A percentile compares a stretch with the other conserved stretches of the same genome.
phyloP scores from a whole-genome alignment of 2,329 filamentous ascomycete species.

The Alternaria angustiovoidea region DNA sequence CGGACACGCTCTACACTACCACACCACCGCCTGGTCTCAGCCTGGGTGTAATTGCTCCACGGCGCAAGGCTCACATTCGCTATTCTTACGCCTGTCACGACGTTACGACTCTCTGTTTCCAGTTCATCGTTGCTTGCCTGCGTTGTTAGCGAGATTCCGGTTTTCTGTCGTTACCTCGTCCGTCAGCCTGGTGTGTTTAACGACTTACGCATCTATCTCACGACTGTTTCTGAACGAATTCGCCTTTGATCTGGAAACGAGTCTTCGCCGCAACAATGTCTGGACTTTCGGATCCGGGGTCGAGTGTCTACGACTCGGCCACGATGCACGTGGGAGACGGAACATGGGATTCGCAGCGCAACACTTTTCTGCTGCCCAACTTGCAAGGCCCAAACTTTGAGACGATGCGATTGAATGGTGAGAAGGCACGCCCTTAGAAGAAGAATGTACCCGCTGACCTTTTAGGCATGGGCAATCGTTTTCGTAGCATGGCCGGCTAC shows the following conservation, averaged over 20 bases:
- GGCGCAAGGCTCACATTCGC: constrained; percentile 21
- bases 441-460: constrained; percentile 20
- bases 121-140: constrained; percentile 18
- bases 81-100: constrained; percentile 40
- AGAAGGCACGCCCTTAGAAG: not conserved
- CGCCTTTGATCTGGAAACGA: not conserved
- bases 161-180: constrained; percentile 16
- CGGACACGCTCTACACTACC: constrained; percentile 41
- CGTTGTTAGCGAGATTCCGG: constrained; percentile 17
- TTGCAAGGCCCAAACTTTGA: constrained; percentile 78
- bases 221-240: constrained; percentile 5
- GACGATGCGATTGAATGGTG: constrained; percentile 86
- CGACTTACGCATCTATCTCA: constrained; percentile 17
- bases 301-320: constrained; percentile 75
- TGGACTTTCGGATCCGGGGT: constrained; percentile 72
- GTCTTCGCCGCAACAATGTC: constrained; percentile 34
- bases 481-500: constrained; percentile 73
- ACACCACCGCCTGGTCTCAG: constrained; percentile 25
- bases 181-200: constrained; percentile 9
- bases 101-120: constrained; percentile 36
- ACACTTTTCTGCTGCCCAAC: constrained; percentile 80
- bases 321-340: constrained; percentile 82
- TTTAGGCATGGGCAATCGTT: constrained; percentile 84
- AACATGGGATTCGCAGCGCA: constrained; percentile 81
- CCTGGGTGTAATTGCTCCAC: constrained; percentile 30